Evolutionary conservation across 257 asterid genomes (phyloP).

Genomic region (Solanum chmielewskii): DNA sequence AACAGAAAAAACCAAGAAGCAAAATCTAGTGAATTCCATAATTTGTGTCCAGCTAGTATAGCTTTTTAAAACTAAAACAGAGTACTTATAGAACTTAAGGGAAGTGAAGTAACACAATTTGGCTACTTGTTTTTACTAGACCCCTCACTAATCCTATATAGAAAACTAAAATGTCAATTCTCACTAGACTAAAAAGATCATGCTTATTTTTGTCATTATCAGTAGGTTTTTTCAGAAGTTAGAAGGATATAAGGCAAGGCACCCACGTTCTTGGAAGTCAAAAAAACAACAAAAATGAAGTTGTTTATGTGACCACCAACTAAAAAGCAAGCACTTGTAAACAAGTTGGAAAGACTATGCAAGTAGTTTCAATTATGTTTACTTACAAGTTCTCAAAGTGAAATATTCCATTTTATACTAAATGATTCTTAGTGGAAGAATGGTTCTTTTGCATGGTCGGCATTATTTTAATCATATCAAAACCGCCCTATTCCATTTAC

Average conservation of each 20-base stretch:
- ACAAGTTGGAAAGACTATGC: conserved; percentile 20
- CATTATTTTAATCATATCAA: conserved; percentile 17
- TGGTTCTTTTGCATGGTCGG: conserved; percentile 30
- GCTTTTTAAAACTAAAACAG: neutral
- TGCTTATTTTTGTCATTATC: conserved; percentile 20
- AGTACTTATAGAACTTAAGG: conserved; percentile 8
- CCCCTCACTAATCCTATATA: neutral
- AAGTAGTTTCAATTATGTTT: neutral
- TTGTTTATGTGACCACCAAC: conserved; percentile 23
- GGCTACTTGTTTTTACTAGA: conserved; percentile 17
- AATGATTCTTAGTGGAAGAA: conserved; percentile 27
- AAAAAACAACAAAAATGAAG: neutral
- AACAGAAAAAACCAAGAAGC: conserved; percentile 9
- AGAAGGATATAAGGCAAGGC: conserved; percentile 9
- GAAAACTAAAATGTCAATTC: neutral
- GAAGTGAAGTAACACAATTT: conserved; percentile 15
- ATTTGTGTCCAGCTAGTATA: neutral
- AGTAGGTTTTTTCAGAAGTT: conserved; percentile 23
- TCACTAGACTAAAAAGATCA: conserved; percentile 25
- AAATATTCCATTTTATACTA: conserved; percentile 17
- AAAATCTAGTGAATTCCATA: conserved; percentile 18
- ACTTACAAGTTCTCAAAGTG: neutral
- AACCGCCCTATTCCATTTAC: conserved; percentile 42
- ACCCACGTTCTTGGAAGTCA: conserved; percentile 45
- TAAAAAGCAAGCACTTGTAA: conserved; percentile 7